Base-by-base conservation (phyloP, 345 rosid species). In the Pistacia atlantica region DNA sequence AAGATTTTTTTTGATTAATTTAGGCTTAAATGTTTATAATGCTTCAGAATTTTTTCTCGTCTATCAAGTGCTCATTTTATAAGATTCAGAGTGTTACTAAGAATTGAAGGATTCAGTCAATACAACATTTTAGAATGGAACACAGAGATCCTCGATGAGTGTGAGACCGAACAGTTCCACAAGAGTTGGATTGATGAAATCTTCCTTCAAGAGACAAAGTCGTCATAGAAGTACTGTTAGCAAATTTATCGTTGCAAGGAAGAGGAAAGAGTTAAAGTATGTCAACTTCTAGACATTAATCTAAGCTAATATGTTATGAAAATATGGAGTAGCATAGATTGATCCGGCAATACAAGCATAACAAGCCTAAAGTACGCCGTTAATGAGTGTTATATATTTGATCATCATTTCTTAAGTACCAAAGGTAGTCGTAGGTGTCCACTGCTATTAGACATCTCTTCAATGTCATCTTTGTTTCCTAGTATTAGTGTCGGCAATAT, bases 121-220 rank as follows among this genome's bases (percentile, higher is more conserved):
- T 3, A 45, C 22, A 57, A 48, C 16, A 35, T 8, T n/a, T 45
- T 48, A 80, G 16, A 70, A 45, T 28, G 66, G 13, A 33, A 25
- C 42, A 56, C 33, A 65, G 74, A 60, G 25, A 69, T 4, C 94
- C 90, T 90, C 95, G 58, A 90, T 87, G 63, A 90, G 66, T 1
- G 92, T 90, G 79, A 89, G 92, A 75, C 92, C 95, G 49, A 89
- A 90, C 73, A 92, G 95, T 83, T 90, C 95, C 77, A 90, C 89
- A 20, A 90, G 83, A 77, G 95, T 91, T 48, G 92, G 92, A 83
- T 89, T 86, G 80, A 90, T 85, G 85, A 90, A 90, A 75, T 86
- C 95, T 52, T 92, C 95, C 91, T 90, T 78, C 80, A 85, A 80
- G 75, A 77, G 72, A 80, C 71, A 79, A 77, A 82, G 38, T 56